Evolutionary conservation across 306 rosid species (phyloP).

Genomic region (Pterocarpus santalinus): DNA sequence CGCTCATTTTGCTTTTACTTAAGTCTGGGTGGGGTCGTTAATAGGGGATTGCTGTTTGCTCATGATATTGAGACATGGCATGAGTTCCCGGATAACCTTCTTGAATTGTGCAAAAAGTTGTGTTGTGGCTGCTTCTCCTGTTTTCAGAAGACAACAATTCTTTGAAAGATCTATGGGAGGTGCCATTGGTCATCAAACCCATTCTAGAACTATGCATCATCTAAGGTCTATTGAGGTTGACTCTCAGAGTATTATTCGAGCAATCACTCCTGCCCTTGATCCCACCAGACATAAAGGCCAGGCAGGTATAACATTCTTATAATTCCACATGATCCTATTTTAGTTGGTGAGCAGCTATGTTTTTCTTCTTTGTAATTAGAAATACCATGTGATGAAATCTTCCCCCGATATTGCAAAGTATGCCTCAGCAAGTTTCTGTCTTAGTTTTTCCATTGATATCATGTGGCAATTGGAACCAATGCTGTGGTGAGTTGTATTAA

Average conservation of each 20-base stretch:
- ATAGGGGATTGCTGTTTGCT: conserved; percentile 50
- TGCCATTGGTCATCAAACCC: conserved; percentile 40
- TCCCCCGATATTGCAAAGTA: neutral
- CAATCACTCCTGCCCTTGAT: conserved; percentile 82
- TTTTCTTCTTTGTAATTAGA: neutral
- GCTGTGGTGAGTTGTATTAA: conserved; percentile 18
- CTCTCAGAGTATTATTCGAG: conserved; percentile 66
- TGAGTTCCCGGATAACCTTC: conserved; percentile 59
- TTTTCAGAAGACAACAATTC: conserved; percentile 77
- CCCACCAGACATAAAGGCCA: conserved; percentile 80
- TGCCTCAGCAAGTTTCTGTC: neutral
- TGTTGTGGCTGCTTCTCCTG: conserved; percentile 71
- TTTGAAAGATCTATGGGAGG: conserved; percentile 73
- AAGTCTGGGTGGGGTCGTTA: conserved; percentile 40
- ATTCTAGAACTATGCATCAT: conserved; percentile 55
- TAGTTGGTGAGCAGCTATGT: neutral
- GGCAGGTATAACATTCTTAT: conserved; percentile 65
- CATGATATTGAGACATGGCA: conserved; percentile 60
- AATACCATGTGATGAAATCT: neutral
- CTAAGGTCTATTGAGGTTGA: conserved; percentile 66
- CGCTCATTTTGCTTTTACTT: too few species aligned
- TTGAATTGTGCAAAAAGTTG: conserved; percentile 53
- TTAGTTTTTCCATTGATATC: too few species aligned
- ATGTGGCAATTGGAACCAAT: neutral
- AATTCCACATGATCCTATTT: conserved; percentile 3